Percentiles rank a stretch among this genome's conserved stretches.
These are phyloP conservation scores for Aeschynomene evenia DNA, from an alignment of 306 rosid genomes.

Conservation along the genomic window DNA sequence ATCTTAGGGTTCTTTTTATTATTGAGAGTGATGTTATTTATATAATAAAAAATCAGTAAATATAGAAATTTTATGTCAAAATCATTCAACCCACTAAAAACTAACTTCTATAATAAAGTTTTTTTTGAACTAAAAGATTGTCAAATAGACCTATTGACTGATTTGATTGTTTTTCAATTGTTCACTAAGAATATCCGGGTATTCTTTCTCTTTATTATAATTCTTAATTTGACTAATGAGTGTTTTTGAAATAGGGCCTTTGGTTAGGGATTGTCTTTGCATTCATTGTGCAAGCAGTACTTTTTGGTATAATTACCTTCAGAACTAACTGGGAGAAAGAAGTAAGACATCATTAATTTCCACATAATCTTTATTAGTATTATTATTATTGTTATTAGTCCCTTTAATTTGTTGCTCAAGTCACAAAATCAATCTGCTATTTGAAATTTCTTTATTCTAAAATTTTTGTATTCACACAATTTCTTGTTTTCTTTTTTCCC, in stretches of 20 bases:
- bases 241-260: conserved; percentile 37
- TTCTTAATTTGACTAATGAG: conserved; percentile 4
- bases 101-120: too few species aligned
- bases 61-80: too few species aligned
- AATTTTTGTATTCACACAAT: not conserved
- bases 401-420: not conserved
- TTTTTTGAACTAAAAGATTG: too few species aligned
- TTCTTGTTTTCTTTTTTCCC: too few species aligned
- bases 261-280: conserved; percentile 40
- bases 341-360: conserved; percentile 5
- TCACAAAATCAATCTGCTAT: not conserved
- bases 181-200: too few species aligned
- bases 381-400: too few species aligned
- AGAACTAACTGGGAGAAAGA: conserved; percentile 38
- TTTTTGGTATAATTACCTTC: conserved; percentile 21
- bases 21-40: too few species aligned
- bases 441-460: not conserved
- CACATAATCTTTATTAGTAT: too few species aligned
- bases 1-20: not conserved
- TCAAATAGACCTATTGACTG: too few species aligned
- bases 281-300: conserved; percentile 29
- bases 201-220: not conserved
- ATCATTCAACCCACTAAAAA: too few species aligned
- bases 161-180: too few species aligned
- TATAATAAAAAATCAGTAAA: too few species aligned